Evolutionary conservation across 176 grass and related monocot species (phyloP).

Genomic region (Guadua angustifolia): DNA sequence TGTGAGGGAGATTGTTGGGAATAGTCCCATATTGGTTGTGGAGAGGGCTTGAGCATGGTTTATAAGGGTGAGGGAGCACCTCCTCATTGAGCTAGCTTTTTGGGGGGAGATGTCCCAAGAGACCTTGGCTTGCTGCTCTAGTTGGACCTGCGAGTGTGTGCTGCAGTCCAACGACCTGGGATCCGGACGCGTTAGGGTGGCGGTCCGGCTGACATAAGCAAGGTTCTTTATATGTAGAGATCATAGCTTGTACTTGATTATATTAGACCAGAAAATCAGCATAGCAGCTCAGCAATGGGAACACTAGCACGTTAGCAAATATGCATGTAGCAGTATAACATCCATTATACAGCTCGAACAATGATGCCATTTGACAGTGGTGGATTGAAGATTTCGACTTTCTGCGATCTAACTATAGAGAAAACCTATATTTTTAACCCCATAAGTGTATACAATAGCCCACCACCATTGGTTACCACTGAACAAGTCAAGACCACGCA

Average conservation of each 20-base stretch:
- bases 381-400: background rate
- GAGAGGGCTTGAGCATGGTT: too few relatives aligned
- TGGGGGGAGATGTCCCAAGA: too few relatives aligned
- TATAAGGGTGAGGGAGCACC: too few relatives aligned
- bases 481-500: conserved; percentile 3
- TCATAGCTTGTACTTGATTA: background rate
- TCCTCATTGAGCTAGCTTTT: too few relatives aligned
- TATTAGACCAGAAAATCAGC: conserved; percentile 29
- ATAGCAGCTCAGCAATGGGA: background rate
- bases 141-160: too few relatives aligned
- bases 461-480: background rate
- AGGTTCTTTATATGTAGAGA: background rate
- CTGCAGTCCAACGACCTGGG: too few relatives aligned
- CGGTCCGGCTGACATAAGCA: too few relatives aligned
- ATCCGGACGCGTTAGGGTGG: too few relatives aligned
- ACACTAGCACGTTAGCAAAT: background rate
- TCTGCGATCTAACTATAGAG: background rate
- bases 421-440: conserved; percentile 19
- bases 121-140: too few relatives aligned
- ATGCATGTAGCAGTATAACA: background rate
- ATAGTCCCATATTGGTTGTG: too few relatives aligned
- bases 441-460: background rate
- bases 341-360: conserved; percentile 23
- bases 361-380: background rate
- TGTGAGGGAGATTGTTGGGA: too few relatives aligned